A percentile compares a stretch with the other conserved stretches of the same genome.
Conservation (phyloP, 192 early-diverging fungal species). For the Backusella liffmaniae region DNA sequence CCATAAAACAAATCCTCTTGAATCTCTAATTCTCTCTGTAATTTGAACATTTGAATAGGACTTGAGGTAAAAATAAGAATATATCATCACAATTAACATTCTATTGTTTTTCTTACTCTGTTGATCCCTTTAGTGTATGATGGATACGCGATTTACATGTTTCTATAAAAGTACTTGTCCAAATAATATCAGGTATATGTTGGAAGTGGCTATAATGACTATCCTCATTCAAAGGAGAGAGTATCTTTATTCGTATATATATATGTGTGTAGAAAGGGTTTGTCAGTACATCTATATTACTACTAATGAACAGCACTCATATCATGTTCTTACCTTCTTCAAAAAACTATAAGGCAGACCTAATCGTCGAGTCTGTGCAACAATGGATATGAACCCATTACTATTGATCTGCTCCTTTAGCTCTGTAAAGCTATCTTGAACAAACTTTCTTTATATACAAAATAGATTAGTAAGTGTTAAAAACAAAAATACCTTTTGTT, state of each 20-base stretch:
- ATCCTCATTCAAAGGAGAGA: neutral
- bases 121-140: neutral
- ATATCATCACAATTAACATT: neutral
- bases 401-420: neutral
- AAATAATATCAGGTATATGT: neutral
- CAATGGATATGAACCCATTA: neutral
- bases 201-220: neutral
- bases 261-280: neutral
- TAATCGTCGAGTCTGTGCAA: neutral
- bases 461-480: neutral
- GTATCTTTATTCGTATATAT: neutral
- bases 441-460: neutral
- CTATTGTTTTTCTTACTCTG: neutral
- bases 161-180: neutral
- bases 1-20: constrained; percentile 5
- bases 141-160: neutral
- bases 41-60: neutral
- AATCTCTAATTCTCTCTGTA: neutral
- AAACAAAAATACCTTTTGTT: neutral
- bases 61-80: neutral
- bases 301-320: neutral
- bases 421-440: neutral
- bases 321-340: neutral
- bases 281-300: neutral
- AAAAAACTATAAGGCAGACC: neutral